phyloP scores from a whole-genome alignment of 805 yeast genomes.

The Peterozyma xylosa region DNA sequence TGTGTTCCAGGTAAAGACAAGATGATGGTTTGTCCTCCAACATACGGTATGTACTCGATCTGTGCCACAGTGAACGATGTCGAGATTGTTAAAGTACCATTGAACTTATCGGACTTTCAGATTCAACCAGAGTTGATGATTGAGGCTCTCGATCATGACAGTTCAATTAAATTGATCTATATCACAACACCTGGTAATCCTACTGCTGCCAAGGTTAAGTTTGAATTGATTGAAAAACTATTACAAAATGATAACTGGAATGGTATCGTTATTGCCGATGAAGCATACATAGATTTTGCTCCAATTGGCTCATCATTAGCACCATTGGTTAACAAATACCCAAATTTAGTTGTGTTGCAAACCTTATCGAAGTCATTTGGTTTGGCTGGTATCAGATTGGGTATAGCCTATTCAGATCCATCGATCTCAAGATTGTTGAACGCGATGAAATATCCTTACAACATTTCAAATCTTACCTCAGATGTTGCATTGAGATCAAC shows the following conservation, averaged over 20 bases:
- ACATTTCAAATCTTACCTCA: conserved; percentile 77
- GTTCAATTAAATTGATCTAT: conserved; percentile 64
- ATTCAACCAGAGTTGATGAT: conserved; percentile 51
- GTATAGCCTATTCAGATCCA: conserved; percentile 62
- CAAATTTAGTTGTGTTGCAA: conserved; percentile 82
- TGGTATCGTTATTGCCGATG: conserved; percentile 83
- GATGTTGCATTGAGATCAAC: conserved; percentile 72
- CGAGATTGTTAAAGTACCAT: conserved; percentile 65
- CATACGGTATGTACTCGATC: conserved; percentile 94
- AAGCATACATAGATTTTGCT: conserved; percentile 89
- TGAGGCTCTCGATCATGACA: conserved; percentile 45
- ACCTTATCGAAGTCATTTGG: conserved; percentile 95
- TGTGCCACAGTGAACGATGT: conserved; percentile 90
- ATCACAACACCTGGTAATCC: conserved; percentile 97
- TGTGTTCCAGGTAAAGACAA: conserved; percentile 81
- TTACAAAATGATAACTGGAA: conserved; percentile 46
- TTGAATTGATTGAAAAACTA: conserved; percentile 38
- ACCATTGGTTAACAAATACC: conserved; percentile 73
- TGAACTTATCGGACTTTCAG: conserved; percentile 59
- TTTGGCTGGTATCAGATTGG: conserved; percentile 88
- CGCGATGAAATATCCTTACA: conserved; percentile 94
- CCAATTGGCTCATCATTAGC: conserved; percentile 61
- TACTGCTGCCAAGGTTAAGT: conserved; percentile 61
- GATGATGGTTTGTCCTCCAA: conserved; percentile 84
- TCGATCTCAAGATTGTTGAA: conserved; percentile 65